These are phyloP conservation scores for Nakazawaea laoshanensis DNA, from an alignment of 805 yeast genomes.

Conservation along the genomic window DNA sequence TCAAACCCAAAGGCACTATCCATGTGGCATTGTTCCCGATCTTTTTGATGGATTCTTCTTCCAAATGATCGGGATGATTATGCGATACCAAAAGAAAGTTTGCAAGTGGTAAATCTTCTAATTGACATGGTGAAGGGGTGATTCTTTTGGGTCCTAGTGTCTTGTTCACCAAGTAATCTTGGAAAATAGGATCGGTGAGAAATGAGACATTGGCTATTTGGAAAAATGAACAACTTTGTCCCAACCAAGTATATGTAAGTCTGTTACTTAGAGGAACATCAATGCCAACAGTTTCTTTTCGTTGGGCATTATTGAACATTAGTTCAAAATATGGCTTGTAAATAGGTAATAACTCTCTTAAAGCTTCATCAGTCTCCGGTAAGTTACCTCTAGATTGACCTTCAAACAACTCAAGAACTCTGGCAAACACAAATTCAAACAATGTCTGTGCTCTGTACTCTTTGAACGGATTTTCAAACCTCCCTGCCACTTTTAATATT, in stretches of 20 bases:
- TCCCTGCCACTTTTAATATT: conserved; percentile 54
- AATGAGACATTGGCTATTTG: conserved; percentile 67
- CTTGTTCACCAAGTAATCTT: conserved; percentile 52
- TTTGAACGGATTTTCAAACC: conserved; percentile 83
- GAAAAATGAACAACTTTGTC: conserved; percentile 79
- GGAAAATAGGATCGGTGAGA: conserved; percentile 80
- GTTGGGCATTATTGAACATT: conserved; percentile 16
- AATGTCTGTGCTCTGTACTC: conserved; percentile 88
- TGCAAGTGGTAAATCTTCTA: conserved; percentile 57
- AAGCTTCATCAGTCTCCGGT: conserved; percentile 36
- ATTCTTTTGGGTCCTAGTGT: conserved; percentile 77
- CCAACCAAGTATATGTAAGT: conserved; percentile 80
- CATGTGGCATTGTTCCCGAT: conserved; percentile 62
- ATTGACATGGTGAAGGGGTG: conserved; percentile 62
- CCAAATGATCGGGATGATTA: conserved; percentile 94
- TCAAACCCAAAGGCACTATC: conserved; percentile 84
- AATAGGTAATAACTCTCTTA: conserved; percentile 52
- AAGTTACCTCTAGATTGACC: conserved; percentile 49
- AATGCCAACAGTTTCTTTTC: conserved; percentile 13
- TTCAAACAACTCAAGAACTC: conserved; percentile 65
- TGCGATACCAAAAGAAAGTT: conserved; percentile 79
- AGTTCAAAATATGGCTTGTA: conserved; percentile 47
- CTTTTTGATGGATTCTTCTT: conserved; percentile 43
- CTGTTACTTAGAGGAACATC: conserved; percentile 33
- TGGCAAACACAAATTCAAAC: conserved; percentile 71